Conservation (phyloP, 2,329 filamentous ascomycete genomes). For the Hymenoscyphus fraxineus region DNA sequence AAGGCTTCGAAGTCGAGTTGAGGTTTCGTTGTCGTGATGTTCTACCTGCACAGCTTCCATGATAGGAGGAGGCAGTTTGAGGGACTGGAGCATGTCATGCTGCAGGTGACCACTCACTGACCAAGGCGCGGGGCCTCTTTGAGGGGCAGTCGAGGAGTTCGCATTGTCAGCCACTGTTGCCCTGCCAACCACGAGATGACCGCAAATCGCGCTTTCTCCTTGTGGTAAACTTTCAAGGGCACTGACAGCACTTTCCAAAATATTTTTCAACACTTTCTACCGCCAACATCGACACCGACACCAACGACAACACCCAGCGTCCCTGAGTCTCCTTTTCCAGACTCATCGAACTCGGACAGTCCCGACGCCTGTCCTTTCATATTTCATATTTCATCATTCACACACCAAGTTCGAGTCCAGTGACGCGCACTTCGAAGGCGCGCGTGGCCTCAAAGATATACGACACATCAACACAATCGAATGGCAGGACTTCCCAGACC, state of each 20-base stretch:
- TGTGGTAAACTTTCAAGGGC: not conserved
- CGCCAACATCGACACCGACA: not conserved
- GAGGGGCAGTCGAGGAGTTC: too few species aligned
- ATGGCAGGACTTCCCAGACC: slow-evolving; percentile 55
- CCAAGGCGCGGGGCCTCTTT: not conserved
- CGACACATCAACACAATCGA: slow-evolving; percentile 14
- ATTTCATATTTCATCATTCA: not conserved
- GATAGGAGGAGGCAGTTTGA: not conserved
- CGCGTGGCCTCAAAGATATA: not conserved
- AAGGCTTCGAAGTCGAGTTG: not conserved
- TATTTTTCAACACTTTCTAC: not conserved
- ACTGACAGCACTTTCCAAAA: not conserved
- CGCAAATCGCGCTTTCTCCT: not conserved
- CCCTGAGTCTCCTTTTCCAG: not conserved
- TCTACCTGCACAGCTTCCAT: not conserved
- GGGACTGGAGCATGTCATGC: slow-evolving; percentile 1
- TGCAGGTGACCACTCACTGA: slow-evolving; percentile 9
- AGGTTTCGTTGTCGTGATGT: not conserved
- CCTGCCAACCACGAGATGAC: not conserved
- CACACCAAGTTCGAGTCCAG: not conserved
- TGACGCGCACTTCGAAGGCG: not conserved
- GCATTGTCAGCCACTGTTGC: not conserved
- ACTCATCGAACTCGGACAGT: not conserved
- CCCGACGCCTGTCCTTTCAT: not conserved
- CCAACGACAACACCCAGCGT: not conserved